A percentile compares a stretch with the other conserved stretches of the same genome.
These are phyloP conservation scores for Geranium brycei DNA, from an alignment of 345 rosid genomes.

Conservation along the genomic window DNA sequence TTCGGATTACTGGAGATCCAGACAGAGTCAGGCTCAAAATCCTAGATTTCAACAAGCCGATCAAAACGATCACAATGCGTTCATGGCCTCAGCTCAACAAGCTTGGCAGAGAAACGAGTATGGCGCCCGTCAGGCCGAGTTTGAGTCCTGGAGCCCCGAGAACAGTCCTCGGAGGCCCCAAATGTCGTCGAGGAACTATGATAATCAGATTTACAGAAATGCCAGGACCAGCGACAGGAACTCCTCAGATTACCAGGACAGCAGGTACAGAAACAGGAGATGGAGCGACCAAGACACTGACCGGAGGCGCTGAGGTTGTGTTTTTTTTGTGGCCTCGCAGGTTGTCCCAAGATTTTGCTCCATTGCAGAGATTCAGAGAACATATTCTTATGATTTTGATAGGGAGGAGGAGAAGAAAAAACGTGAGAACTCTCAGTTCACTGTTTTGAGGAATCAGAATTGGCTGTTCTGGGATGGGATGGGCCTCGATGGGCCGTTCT, in stretches of 20 bases:
- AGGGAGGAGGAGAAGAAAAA: not conserved
- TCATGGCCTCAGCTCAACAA: constrained; percentile 9
- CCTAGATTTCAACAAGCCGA: constrained; percentile 25
- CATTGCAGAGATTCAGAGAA: no score
- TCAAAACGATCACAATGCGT: constrained; percentile 22
- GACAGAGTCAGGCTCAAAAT: constrained; percentile 30
- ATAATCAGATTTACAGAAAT: constrained; percentile 12
- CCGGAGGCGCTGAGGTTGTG: not conserved
- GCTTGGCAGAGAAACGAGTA: constrained; percentile 27
- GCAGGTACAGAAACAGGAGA: constrained; percentile 31
- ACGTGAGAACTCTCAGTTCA: no score
- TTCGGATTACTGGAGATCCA: constrained; percentile 35
- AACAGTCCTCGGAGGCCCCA: constrained; percentile 47
- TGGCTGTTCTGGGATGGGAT: no score
- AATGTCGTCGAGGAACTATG: constrained; percentile 16
- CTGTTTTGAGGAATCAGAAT: no score
- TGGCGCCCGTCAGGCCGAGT: constrained; percentile 28
- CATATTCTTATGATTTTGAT: no score
- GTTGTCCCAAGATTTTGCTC: no score
- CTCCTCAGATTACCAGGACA: constrained; percentile 31
- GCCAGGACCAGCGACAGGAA: constrained; percentile 34
- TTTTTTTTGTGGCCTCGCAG: no score
- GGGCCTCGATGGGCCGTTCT: not conserved
- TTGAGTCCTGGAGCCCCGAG: constrained; percentile 86
- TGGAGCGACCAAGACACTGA: constrained; percentile 32